Conservation (phyloP, 2,329 filamentous ascomycete species). For the Ascochyta koolunga region DNA sequence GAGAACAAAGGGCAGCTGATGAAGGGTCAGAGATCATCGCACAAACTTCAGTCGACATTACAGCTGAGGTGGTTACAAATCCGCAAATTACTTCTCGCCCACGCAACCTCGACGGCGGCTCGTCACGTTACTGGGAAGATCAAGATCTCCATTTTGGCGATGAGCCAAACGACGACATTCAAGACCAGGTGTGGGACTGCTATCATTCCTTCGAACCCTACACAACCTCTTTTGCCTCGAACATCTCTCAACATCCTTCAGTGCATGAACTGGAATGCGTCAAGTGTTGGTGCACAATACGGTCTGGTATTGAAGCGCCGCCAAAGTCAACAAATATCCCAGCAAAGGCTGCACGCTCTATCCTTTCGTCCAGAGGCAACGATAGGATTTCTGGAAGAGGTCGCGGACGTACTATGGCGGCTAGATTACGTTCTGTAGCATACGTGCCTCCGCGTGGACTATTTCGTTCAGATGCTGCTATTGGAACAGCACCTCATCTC, state of each 20-base stretch:
- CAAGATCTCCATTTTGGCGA: constrained; percentile 43
- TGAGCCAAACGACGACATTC: constrained; percentile 40
- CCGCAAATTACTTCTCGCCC: constrained; percentile 9
- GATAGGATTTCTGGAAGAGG: not conserved
- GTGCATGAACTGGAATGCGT: constrained; percentile 35
- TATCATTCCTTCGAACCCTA: constrained; percentile 28
- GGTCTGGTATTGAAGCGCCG: constrained; percentile 29
- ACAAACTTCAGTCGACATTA: too few species aligned
- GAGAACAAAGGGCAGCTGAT: too few species aligned
- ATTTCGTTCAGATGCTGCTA: constrained; percentile 7
- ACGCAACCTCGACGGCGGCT: constrained; percentile 45
- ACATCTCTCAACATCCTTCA: constrained; percentile 10
- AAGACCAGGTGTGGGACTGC: constrained; percentile 35
- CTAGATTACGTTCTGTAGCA: not conserved
- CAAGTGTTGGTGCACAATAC: constrained; percentile 35
- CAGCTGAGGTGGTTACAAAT: not conserved
- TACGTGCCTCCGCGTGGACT: constrained; percentile 20
- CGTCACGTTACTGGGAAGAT: constrained; percentile 38
- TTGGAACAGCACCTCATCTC: constrained; percentile 10
- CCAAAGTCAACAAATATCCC: not conserved
- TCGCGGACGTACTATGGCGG: not conserved
- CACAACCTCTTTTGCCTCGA: constrained; percentile 21
- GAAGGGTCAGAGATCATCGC: not conserved
- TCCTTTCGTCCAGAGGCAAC: not conserved
- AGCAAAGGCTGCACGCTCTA: not conserved